phyloP scores from a whole-genome alignment of 768 basidiomycete genomes.

The Auricularia sp. region DNA sequence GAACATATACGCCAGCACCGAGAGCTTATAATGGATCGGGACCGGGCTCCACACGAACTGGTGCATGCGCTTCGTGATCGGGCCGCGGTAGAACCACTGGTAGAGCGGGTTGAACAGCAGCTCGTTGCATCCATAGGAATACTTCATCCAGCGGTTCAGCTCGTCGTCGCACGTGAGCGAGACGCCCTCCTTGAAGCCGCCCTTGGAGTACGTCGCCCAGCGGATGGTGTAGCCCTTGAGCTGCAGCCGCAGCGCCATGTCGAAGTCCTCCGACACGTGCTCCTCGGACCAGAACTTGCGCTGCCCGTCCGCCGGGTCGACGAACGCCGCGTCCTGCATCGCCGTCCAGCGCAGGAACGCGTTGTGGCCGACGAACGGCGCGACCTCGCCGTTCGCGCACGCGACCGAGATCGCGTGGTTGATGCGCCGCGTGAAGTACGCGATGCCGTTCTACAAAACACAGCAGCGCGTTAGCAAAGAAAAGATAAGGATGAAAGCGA shows the following conservation, averaged over 20 bases:
- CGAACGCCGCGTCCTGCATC: slow-evolving; percentile 48
- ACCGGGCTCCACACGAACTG: slow-evolving; percentile 29
- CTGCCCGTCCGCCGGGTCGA: slow-evolving; percentile 53
- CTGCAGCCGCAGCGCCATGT: slow-evolving; percentile 55
- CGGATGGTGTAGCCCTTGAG: slow-evolving; percentile 32
- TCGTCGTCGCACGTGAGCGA: slow-evolving; percentile 29
- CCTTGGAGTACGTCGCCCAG: slow-evolving; percentile 21
- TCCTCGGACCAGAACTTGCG: slow-evolving; percentile 76
- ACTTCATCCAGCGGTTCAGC: slow-evolving; percentile 29
- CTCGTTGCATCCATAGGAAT: slow-evolving; percentile 19
- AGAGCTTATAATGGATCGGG: slow-evolving; percentile 41
- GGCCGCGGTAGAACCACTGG: slow-evolving; percentile 23
- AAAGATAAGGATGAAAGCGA: no score
- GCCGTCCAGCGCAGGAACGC: slow-evolving; percentile 33
- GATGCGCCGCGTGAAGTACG: slow-evolving; percentile 26
- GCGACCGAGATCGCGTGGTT: slow-evolving; percentile 17
- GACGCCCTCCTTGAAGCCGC: slow-evolving; percentile 31
- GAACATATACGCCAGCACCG: slow-evolving; percentile 42
- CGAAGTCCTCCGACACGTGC: slow-evolving; percentile 78
- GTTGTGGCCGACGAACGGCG: slow-evolving; percentile 80
- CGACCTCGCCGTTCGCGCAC: slow-evolving; percentile 75
- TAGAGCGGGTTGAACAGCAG: slow-evolving; percentile 28
- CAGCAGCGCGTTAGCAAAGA: no score
- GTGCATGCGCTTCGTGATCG: slow-evolving; percentile 26
- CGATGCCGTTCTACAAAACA: slow-evolving; percentile 21